Base-by-base conservation (phyloP, 352 stramenopile species). In the Pythium coloratum region DNA sequence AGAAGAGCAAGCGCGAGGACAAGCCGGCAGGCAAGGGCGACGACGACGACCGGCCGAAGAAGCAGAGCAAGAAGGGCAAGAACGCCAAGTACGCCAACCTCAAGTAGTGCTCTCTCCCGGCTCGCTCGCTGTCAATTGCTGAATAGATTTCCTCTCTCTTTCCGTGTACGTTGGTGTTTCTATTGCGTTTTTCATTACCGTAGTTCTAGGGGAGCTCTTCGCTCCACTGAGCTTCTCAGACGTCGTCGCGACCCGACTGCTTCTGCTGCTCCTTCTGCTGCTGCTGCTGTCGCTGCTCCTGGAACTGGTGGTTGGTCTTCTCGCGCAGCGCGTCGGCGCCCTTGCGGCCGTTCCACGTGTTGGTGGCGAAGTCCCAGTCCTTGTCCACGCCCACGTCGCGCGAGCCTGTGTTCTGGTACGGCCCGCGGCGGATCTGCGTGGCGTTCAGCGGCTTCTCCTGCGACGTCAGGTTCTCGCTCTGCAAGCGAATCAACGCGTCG, bases 341-440 rank as follows among this genome's bases (percentile, higher is more conserved):
- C 57, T 82, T 78, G 57, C 84, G 73, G 6, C 78, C 84, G 50
- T 76, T 59, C 66, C 82, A 95, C 49, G 81, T 88, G 73, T 87
- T 81, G 54, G 78, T 91, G 38, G 69, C 67, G 55, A 92, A 76
- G 67, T 95, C 85, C 81, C 84, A 96, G 75, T 94, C 84, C 56
- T 85, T 86, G 66, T 96, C 88, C 6, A 83, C 81, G 38, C 88
- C 88, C 5, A 81, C 84, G 64, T 96, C 88, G 36, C 76, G 77
- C 20, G 82, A 94, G 62, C 85, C 86, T 12, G 87, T 83, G 72
- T 96, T 96, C 20, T 88, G 70, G 73, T 95, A 96, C 20, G 76
- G 77, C 2, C 88, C 88, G 58, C 88, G 86, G 56, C 88, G 88
- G 67, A 93, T 88, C 76, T 92, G 81, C 28, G 80, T 81, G 32